Conservation (phyloP, 805 yeast genomes). For the Kluyveromyces dobzhanskii region DNA sequence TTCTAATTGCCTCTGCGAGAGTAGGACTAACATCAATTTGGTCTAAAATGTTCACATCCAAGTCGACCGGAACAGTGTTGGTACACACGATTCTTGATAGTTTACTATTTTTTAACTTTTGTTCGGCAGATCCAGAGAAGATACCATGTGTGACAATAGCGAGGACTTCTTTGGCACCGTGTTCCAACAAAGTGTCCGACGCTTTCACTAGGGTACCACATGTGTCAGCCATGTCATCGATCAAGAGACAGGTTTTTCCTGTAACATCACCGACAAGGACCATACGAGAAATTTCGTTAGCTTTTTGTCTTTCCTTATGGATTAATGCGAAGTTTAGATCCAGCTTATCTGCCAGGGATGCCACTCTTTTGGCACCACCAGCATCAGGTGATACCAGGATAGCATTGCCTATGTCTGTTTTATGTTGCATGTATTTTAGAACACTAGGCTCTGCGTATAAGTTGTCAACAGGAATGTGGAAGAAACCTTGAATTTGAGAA, state of each 20-base stretch:
- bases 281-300: slow-evolving; percentile 93
- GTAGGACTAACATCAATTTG: slow-evolving; percentile 80
- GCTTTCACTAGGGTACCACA: slow-evolving; percentile 96
- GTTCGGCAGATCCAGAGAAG: slow-evolving; percentile 75
- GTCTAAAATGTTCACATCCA: slow-evolving; percentile 49
- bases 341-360: slow-evolving; percentile 83
- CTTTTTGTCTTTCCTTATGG: slow-evolving; percentile 91
- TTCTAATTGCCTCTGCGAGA: slow-evolving; percentile 87
- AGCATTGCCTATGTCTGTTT: slow-evolving; percentile 46
- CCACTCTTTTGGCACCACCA: slow-evolving; percentile 97
- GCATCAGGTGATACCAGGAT: slow-evolving; percentile 96
- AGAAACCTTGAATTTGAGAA: slow-evolving; percentile 95
- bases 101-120: slow-evolving; percentile 58
- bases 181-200: slow-evolving; percentile 71
- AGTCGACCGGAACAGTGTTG: slow-evolving; percentile 81
- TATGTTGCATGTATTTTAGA: slow-evolving; percentile 67
- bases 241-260: slow-evolving; percentile 71
- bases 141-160: slow-evolving; percentile 97
- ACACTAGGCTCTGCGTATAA: slow-evolving; percentile 92
- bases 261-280: slow-evolving; percentile 92
- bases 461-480: slow-evolving; percentile 91
- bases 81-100: slow-evolving; percentile 78
- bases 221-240: slow-evolving; percentile 98
- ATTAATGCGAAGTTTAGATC: slow-evolving; percentile 92
- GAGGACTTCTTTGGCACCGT: slow-evolving; percentile 77